A percentile compares a stretch with the other conserved stretches of the same genome.
Evolutionary conservation across 2,329 filamentous ascomycete species (phyloP).

Genomic region (Cryphonectria parasitica): DNA sequence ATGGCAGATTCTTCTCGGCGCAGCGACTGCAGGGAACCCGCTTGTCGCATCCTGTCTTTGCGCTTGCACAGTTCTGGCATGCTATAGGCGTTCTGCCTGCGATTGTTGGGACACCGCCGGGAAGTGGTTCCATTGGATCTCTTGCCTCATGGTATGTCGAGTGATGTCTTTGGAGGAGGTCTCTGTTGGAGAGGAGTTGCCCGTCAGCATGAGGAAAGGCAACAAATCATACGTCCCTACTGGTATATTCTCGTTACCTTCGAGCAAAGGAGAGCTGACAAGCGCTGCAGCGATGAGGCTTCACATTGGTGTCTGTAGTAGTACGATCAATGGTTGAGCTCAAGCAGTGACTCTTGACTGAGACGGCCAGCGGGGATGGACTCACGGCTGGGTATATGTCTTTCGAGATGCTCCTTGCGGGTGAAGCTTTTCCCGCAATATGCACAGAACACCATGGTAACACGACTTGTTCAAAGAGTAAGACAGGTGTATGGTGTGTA

Average conservation of each 20-base stretch:
- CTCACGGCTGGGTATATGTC: conserved; percentile 58
- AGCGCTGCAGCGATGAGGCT: conserved; percentile 53
- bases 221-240: background rate
- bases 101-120: conserved; percentile 48
- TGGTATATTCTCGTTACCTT: conserved; percentile 42
- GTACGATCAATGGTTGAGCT: conserved; percentile 26
- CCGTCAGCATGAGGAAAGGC: background rate
- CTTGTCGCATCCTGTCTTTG: conserved; percentile 57
- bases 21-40: conserved; percentile 53
- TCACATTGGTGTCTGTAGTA: conserved; percentile 56
- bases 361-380: conserved; percentile 15
- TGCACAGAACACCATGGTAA: conserved; percentile 52
- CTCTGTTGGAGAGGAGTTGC: conserved; percentile 39
- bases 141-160: conserved; percentile 55
- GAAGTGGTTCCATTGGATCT: conserved; percentile 49
- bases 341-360: background rate
- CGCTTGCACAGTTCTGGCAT: conserved; percentile 53
- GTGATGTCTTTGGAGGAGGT: conserved; percentile 55
- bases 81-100: conserved; percentile 51
- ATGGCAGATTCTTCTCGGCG: conserved; percentile 51
- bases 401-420: conserved; percentile 60
- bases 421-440: conserved; percentile 60
- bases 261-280: conserved; percentile 56
- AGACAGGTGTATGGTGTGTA: conserved; percentile 21
- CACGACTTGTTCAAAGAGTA: conserved; percentile 23